phyloP scores from a whole-genome alignment of 371 early-diverging fungal genomes.

The Mortierella sp. region DNA sequence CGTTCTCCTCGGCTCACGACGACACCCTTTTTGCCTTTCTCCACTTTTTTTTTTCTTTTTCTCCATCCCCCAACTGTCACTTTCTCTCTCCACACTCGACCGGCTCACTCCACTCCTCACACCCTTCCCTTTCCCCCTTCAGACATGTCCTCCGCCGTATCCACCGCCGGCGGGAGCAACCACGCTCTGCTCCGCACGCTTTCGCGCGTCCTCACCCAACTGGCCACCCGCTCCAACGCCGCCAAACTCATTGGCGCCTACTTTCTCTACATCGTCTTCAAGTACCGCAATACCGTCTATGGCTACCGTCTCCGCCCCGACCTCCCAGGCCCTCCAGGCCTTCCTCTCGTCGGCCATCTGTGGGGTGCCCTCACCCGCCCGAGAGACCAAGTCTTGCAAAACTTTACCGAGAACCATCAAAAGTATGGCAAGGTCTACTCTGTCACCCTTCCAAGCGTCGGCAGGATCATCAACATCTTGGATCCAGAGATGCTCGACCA shows the following conservation, averaged over 20 bases:
- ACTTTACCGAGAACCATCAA: conserved; percentile 5
- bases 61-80: no score
- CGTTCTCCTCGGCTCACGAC: no score
- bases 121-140: not conserved
- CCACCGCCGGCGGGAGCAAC: not conserved
- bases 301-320: conserved; percentile 28
- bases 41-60: no score
- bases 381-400: conserved; percentile 17
- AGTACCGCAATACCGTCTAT: conserved; percentile 28
- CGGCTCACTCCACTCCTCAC: not conserved
- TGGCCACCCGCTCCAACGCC: not conserved
- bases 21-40: no score
- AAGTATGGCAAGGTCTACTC: conserved; percentile 29
- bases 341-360: conserved; percentile 36
- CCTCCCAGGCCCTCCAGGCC: conserved; percentile 22
- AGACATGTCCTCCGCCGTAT: not conserved
- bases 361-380: not conserved
- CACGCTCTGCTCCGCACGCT: not conserved
- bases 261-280: conserved; percentile 19
- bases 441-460: conserved; percentile 20
- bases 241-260: conserved; percentile 10
- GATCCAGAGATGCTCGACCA: conserved; percentile 46
- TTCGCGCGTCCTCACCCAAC: not conserved
- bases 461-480: conserved; percentile 22
- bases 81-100: not conserved